Base-by-base conservation (phyloP, 805 yeast genomes). In the Yamadazyma ubonensis region DNA sequence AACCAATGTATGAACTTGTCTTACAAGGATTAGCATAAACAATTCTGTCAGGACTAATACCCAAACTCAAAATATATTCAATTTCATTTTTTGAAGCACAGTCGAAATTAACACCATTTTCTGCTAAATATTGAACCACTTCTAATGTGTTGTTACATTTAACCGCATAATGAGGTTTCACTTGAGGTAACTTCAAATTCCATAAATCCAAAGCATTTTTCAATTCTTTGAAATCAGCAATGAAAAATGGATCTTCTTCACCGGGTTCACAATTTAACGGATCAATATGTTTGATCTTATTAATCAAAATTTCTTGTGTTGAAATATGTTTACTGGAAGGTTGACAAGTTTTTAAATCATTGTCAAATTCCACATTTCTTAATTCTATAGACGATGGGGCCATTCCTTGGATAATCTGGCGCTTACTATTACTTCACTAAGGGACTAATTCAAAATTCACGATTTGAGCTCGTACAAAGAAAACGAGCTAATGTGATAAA, bases 1-100 rank as follows among this genome's bases (percentile, higher is more conserved):
- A 82, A 49, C 93, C 75, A 43, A 91, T 67, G 50, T 81, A 87
- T 14, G 96, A 84, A 36, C 79, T 75, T n/a, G 90, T 80, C 65
- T 91, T 91, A 64, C 96, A 86, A 9, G 99, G 96, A 55, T 91
- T 88, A 11, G 98, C 97, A 62, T 87, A 91, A 41, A 93, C 76
- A 54, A 91, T 84, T 48, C 85, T 71, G 9, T 70, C 59, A 6
- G 95, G 76, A 46, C 67, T 66, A 35, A 83, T 78, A 6, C 91
- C 91, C 44, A 82, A 55, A 14, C 63, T 55, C 46, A 87, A 67
- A 37, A 87, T 75, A 31, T 67, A 65, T 39, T 81, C 82, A 53
- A 91, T 87, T 65, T 91, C 99, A 47, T 74, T 74, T 55, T 83
- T 79, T 16, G 96, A 86, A 4, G 98, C 98, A 67, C 99, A 91